Evolutionary conservation across 805 yeast species (phyloP), one percentile per base, ranked within the genome.

Genomic region (Cyberlindnera misumaiensis): DNA sequence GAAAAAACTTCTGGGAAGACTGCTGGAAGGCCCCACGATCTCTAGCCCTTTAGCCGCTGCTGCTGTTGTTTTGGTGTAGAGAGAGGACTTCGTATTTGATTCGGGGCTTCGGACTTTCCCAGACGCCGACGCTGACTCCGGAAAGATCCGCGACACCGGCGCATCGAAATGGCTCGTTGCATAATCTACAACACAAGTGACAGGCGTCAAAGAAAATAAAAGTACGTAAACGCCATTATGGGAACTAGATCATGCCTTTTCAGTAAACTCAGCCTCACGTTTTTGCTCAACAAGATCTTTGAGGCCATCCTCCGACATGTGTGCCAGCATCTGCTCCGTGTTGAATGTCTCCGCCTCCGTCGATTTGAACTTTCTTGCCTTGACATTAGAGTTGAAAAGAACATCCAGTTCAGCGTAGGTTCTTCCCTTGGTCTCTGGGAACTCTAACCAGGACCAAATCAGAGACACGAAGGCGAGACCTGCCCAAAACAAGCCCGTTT

Each of bases 351-450:
- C 44, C 11, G 48, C 53, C 27, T 49, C 44, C 1, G 53, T 49
- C 11, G 17, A 4, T 35, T 47, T 53, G 54, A 59, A 63, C 29
- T 61, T 42, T 51, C 65, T 53, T 6, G 65, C 55, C 15, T 49
- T 45, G 28, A 60, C 52, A 17, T 47, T 38, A 32, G 44, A 49
- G 33, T 47, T 57, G 55, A 74, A 77, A 60, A 77, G 58, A 33
- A 58, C 54, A 53, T 76, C 82, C 51, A 77, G 58, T 47, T 77
- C 82, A 35, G 75, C 80, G 49, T 59, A 74, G 0, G 80, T 72
- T 53, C 75, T 65, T 30, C 65, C 66, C 50, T 64, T 64, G 12
- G 80, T 72, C 54, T 77, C 83, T 10, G 83, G 83, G 45, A 75
- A 63, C 39, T 70, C 67, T 53, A 72, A 72, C 60, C 61, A 73